phyloP scores from a whole-genome alignment of 306 rosid genomes.

The Geum urbanum region DNA sequence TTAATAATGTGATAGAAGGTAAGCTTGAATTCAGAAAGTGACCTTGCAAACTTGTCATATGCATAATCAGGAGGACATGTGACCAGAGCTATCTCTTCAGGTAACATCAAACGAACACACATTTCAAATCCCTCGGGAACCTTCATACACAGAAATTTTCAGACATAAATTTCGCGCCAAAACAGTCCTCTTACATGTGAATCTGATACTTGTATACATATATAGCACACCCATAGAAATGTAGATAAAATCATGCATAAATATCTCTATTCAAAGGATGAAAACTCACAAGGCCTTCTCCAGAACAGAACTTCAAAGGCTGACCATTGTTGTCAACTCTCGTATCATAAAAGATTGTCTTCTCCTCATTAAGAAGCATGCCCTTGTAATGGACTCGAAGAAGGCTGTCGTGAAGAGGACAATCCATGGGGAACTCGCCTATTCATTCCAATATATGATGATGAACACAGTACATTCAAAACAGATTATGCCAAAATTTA shows the following conservation, averaged over 20 bases:
- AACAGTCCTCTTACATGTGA: not conserved
- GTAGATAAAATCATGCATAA: slow-evolving; percentile 5
- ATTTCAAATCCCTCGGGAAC: slow-evolving; percentile 96
- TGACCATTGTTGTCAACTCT: slow-evolving; percentile 77
- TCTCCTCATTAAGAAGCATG: slow-evolving; percentile 61
- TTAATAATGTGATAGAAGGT: not conserved
- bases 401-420: slow-evolving; percentile 97
- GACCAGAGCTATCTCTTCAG: slow-evolving; percentile 84
- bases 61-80: slow-evolving; percentile 97
- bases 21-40: slow-evolving; percentile 23
- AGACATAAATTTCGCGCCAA: not conserved
- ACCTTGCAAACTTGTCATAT: slow-evolving; percentile 90
- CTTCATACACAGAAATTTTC: slow-evolving; percentile 33
- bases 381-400: slow-evolving; percentile 90
- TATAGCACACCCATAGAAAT: slow-evolving; percentile 9
- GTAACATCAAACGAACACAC: slow-evolving; percentile 91
- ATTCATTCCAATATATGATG: slow-evolving; percentile 29
- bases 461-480: slow-evolving; percentile 11
- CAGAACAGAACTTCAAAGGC: slow-evolving; percentile 90
- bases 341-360: slow-evolving; percentile 69
- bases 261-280: slow-evolving; percentile 23
- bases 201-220: not conserved
- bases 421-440: slow-evolving; percentile 99
- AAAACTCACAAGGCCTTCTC: slow-evolving; percentile 93
- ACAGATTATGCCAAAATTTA: not conserved